A percentile compares a stretch with the other conserved stretches of the same genome.
These are phyloP conservation scores for Paecilomyces variotii DNA, from an alignment of 2,329 filamentous ascomycete species.

Conservation along the genomic window DNA sequence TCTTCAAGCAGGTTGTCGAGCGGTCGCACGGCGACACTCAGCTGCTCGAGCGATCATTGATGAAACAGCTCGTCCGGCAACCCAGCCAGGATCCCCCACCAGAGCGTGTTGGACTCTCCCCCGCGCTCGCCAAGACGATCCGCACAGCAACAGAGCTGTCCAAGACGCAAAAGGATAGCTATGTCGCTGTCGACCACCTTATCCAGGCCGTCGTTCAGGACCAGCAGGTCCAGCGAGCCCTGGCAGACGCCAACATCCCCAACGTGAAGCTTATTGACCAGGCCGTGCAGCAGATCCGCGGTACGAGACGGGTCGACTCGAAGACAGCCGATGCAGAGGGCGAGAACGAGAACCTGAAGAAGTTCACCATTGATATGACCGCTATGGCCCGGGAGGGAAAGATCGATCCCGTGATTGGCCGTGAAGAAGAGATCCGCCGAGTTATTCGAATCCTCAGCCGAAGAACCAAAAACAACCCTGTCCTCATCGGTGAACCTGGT, in stretches of 20 bases:
- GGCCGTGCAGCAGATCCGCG: conserved; percentile 84
- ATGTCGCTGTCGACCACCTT: conserved; percentile 88
- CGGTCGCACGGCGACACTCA: conserved; percentile 89
- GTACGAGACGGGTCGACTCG: conserved; percentile 87
- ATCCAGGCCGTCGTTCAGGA: conserved; percentile 83
- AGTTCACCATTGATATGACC: conserved; percentile 99
- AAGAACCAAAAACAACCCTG: conserved; percentile 97
- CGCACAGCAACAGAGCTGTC: conserved; percentile 80
- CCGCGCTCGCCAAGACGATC: conserved; percentile 72
- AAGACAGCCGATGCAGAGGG: conserved; percentile 88
- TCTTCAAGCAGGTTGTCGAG: conserved; percentile 92
- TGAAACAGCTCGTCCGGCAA: conserved; percentile 82
- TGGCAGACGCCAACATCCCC: conserved; percentile 83
- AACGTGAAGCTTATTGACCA: conserved; percentile 85
- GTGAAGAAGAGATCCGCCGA: conserved; percentile 89
- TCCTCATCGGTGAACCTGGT: conserved; percentile 94
- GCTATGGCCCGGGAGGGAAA: conserved; percentile 93
- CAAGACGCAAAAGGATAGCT: conserved; percentile 96
- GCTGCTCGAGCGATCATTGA: conserved; percentile 76
- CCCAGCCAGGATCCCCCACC: conserved; percentile 93
- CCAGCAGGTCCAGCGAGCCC: conserved; percentile 57
- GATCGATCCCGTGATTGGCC: conserved; percentile 92
- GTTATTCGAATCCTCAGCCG: conserved; percentile 87
- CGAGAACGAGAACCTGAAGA: conserved; percentile 91
- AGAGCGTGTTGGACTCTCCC: conserved; percentile 75